Evolutionary conservation across 225 moss, liverwort and hornwort genomes (phyloP).

Genomic region (Ulota crispa): DNA sequence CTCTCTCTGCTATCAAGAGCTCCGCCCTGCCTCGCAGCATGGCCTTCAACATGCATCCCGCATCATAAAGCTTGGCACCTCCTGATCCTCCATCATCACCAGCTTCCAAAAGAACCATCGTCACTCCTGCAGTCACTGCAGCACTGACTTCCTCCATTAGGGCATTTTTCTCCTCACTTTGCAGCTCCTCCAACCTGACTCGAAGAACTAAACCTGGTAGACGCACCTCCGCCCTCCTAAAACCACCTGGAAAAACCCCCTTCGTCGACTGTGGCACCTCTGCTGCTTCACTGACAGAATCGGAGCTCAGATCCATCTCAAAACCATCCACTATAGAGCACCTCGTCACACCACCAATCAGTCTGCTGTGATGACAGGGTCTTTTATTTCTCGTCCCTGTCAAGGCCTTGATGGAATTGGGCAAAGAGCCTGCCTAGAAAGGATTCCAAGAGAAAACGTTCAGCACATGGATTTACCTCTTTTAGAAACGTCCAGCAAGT

Average conservation of each 20-base stretch:
- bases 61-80: constrained; percentile 88
- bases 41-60: constrained; percentile 78
- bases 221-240: constrained; percentile 81
- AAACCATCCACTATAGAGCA: constrained; percentile 58
- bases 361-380: neutral
- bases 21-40: constrained; percentile 81
- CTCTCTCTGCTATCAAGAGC: constrained; percentile 83
- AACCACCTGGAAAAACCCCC: constrained; percentile 88
- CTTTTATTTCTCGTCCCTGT: constrained; percentile 8
- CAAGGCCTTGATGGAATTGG: neutral
- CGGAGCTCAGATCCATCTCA: constrained; percentile 49
- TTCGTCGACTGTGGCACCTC: constrained; percentile 52
- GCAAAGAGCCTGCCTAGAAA: constrained; percentile 41
- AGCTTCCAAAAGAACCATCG: constrained; percentile 85
- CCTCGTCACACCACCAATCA: constrained; percentile 29
- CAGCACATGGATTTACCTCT: constrained; percentile 3
- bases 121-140: constrained; percentile 76
- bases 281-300: constrained; percentile 37
- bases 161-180: constrained; percentile 41
- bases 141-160: constrained; percentile 60
- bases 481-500: neutral
- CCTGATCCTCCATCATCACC: constrained; percentile 65
- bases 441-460: constrained; percentile 20
- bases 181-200: constrained; percentile 70
- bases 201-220: constrained; percentile 86